phyloP scores from a whole-genome alignment of 2,329 filamentous ascomycete species.

The Trichoderma atroviride region DNA sequence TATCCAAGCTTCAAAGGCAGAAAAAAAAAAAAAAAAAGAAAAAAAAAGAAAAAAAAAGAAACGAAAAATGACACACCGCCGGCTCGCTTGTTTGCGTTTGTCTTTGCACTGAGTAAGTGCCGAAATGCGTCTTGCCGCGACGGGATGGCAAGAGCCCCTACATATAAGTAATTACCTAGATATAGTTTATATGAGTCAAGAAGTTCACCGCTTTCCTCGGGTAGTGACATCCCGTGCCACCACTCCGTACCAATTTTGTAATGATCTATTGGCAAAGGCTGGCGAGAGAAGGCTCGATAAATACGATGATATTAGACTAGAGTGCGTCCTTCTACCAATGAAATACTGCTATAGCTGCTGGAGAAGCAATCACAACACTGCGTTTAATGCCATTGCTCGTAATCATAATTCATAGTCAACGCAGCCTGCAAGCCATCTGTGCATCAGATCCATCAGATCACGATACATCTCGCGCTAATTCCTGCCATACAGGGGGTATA shows the following conservation, averaged over 20 bases:
- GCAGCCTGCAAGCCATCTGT: background rate
- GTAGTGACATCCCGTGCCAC: background rate
- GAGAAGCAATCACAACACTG: background rate
- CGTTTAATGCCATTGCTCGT: background rate
- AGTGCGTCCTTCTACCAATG: background rate
- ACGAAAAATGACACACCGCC: too few relatives aligned
- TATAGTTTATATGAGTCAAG: background rate
- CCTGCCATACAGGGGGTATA: background rate
- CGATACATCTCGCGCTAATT: background rate
- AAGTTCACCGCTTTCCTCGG: background rate
- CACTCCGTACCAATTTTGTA: background rate
- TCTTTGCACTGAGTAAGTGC: background rate
- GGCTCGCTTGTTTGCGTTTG: background rate
- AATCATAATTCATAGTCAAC: background rate
- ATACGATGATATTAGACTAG: background rate
- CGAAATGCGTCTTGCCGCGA: background rate
- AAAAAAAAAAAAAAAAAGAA: background rate
- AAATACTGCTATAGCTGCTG: background rate
- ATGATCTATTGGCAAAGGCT: background rate
- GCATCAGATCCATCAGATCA: background rate
- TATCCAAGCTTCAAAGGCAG: background rate
- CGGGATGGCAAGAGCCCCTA: background rate
- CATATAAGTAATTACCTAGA: background rate
- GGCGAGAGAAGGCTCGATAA: background rate
- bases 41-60: background rate